Percentiles rank a stretch among this genome's conserved stretches.
phyloP scores from a whole-genome alignment of 345 rosid species.

The Moricandia moricandioides region DNA sequence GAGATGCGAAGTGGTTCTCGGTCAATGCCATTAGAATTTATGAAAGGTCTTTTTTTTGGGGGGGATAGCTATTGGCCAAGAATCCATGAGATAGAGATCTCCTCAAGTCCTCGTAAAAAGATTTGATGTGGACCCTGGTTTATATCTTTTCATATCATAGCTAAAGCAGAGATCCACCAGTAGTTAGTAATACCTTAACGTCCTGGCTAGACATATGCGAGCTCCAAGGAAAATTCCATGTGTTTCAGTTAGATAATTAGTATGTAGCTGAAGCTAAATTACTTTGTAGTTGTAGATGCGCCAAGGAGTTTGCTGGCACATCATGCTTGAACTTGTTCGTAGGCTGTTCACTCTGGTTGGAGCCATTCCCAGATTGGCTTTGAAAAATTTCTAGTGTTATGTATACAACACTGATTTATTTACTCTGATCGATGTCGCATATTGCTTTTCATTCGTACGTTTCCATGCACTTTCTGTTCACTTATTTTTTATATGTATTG shows the following conservation, averaged over 20 bases:
- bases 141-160: constrained; percentile 12
- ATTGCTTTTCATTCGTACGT: neutral
- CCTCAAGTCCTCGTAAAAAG: neutral
- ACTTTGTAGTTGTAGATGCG: constrained; percentile 10
- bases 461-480: neutral
- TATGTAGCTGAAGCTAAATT: neutral
- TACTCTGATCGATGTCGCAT: neutral
- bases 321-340: constrained; percentile 14
- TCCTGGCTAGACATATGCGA: constrained; percentile 5
- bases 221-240: neutral
- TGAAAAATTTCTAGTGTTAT: neutral
- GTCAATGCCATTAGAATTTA: neutral
- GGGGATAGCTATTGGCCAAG: neutral
- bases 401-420: neutral
- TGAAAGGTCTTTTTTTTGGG: neutral
- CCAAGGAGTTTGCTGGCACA: constrained; percentile 3
- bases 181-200: constrained; percentile 8
- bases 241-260: neutral
- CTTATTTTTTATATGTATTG: constrained; percentile 20
- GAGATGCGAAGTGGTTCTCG: neutral
- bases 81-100: neutral
- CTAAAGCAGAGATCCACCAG: neutral
- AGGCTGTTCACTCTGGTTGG: neutral
- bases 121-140: constrained; percentile 29
- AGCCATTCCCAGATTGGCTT: neutral